Evolutionary conservation across 805 yeast species (phyloP), one percentile per base, ranked within the genome.

Genomic region (Metschnikowia baotianmanensis): DNA sequence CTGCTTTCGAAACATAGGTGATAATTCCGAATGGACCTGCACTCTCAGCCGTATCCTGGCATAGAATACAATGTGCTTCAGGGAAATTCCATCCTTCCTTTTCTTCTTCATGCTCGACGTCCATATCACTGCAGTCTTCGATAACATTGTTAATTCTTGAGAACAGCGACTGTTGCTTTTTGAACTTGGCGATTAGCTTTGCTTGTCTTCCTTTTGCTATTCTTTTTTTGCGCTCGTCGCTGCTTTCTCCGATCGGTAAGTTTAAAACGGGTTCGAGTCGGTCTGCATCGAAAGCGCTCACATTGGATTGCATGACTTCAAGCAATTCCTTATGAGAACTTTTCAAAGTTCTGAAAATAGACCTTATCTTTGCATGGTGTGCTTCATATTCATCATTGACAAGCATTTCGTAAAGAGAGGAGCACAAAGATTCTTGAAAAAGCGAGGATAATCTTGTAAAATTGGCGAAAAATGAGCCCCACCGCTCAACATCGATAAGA

Each of bases 1-100:
- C 74, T 1, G 83, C 69, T 30, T 74, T 74, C 1, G 80, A 64
- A 19, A 83, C 65, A 53, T 77, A 76, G 7, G 85, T 75, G 36
- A 86, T 77, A n/a, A 83, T 72, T 0, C 96, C 96, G 61, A 82
- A 86, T 0, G 86, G 76, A 4, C 83, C 86, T 17, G 76, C 75
- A 16, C 76, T 76, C 16, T 71, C 72, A 1, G 81, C 74, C 0
- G 87, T 82, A 78, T 84, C 85, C 50, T 87, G 89, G 58, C 96
- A 88, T 12, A 88, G 64, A 27, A 88, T 81, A 58, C 96, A 88
- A 47, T 80, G 84, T 22, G 79, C 80, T 22, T 78, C 80, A 0
- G 95, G 93, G 51, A 77, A 86, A 25, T 65, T 67, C 91, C 90
- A 84, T 1, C 72, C 67, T 9, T 55, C 64, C n/a, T 54, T 64